A percentile compares a stretch with the other conserved stretches of the same genome.
Conservation (phyloP, 768 basidiomycete genomes). For the Russula emetica region DNA sequence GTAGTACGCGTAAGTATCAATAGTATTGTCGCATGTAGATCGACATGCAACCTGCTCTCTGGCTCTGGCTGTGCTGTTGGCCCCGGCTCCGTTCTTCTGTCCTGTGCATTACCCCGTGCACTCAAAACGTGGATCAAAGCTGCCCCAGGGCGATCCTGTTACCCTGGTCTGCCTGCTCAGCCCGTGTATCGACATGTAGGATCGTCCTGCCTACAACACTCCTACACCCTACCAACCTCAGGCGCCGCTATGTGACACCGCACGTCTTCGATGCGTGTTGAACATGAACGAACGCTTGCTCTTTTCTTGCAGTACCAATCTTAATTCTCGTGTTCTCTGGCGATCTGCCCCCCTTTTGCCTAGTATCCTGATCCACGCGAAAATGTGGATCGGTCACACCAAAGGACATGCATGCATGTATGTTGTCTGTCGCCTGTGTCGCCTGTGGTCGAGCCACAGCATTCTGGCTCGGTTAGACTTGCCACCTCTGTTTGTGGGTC, state of each 20-base stretch:
- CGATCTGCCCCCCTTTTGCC: not conserved
- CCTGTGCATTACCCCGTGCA: conserved; percentile 13
- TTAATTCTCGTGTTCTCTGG: not conserved
- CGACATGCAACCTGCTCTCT: conserved; percentile 4
- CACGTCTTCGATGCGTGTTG: not conserved
- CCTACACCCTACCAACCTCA: not conserved
- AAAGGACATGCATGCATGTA: not conserved
- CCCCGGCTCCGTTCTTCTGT: not conserved
- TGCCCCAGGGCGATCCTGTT: not conserved
- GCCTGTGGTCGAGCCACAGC: not conserved
- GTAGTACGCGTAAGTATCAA: conserved; percentile 11
- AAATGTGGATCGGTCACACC: not conserved
- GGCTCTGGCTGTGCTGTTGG: conserved; percentile 6
- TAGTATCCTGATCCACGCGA: not conserved
- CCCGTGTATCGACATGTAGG: not conserved
- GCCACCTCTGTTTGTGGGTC: not conserved
- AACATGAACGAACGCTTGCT: not conserved
- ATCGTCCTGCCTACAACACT: conserved; percentile 1
- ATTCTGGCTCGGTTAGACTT: not conserved
- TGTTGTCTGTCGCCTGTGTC: not conserved
- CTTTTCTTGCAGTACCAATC: not conserved
- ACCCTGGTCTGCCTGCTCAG: not conserved
- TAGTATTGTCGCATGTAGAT: conserved; percentile 13
- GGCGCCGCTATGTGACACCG: not conserved
- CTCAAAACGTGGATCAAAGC: conserved; percentile 19